phyloP scores from a whole-genome alignment of 345 rosid genomes.

The Citrus cavaleriei region DNA sequence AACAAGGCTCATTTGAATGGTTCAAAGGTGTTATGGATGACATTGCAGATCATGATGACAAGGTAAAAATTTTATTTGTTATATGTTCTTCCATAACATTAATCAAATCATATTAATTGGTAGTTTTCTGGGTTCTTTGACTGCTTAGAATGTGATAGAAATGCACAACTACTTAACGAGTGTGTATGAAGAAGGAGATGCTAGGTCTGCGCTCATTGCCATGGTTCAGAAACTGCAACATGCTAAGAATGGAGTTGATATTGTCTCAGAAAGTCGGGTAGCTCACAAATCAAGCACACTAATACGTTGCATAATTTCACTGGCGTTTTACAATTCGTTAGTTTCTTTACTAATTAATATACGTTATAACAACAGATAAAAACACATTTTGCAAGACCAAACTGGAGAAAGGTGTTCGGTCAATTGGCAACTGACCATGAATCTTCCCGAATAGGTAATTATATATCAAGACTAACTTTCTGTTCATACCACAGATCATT shows the following conservation, averaged over 20 bases:
- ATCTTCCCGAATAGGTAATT: conserved; percentile 61
- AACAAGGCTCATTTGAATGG: conserved; percentile 96
- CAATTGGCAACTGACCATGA: conserved; percentile 57
- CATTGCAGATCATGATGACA: conserved; percentile 67
- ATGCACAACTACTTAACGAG: conserved; percentile 98
- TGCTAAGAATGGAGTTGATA: conserved; percentile 88
- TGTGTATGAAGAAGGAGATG: conserved; percentile 97
- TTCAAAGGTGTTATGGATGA: conserved; percentile 99
- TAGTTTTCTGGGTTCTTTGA: neutral
- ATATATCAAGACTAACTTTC: conserved; percentile 6
- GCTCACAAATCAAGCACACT: neutral
- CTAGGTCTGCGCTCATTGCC: conserved; percentile 85
- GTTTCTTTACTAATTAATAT: neutral
- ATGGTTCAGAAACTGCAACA: conserved; percentile 95
- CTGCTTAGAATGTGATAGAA: conserved; percentile 70
- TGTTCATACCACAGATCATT: neutral
- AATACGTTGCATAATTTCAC: neutral
- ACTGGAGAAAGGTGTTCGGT: conserved; percentile 86
- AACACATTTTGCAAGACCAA: conserved; percentile 95
- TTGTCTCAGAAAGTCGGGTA: conserved; percentile 93
- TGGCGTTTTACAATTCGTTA: neutral
- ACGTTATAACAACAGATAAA: conserved; percentile 58
- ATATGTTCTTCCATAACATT: neutral
- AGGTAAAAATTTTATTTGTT: conserved; percentile 28
- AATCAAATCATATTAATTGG: neutral